Evolutionary conservation across 2,329 filamentous ascomycete genomes (phyloP).

Genomic region (Verticillium dahliae): DNA sequence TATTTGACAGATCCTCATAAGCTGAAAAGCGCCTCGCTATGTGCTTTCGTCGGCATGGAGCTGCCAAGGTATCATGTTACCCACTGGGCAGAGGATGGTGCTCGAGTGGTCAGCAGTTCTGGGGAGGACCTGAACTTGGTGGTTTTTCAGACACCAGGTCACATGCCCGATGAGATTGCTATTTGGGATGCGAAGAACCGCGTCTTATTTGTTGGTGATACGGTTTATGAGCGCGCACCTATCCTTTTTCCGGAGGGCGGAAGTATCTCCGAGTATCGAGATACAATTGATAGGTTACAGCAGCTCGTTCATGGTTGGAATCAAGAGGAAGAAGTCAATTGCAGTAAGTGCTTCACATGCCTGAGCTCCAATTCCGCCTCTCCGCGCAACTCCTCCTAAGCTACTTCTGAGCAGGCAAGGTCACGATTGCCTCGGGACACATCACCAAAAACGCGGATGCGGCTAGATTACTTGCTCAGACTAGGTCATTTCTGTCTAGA

Average conservation of each 20-base stretch:
- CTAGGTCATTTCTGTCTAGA: background rate
- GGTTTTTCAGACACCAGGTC: conserved; percentile 38
- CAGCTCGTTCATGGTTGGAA: conserved; percentile 10
- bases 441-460: background rate
- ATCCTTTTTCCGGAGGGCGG: conserved; percentile 14
- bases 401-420: background rate
- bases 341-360: background rate
- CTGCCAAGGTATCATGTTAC: conserved; percentile 32
- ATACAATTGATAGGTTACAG: conserved; percentile 8
- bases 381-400: background rate
- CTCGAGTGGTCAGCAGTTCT: conserved; percentile 14
- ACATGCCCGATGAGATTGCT: conserved; percentile 37
- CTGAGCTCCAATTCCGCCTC: background rate
- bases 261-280: conserved; percentile 9
- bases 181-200: conserved; percentile 36
- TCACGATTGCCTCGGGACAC: background rate
- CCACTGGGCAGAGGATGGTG: conserved; percentile 31
- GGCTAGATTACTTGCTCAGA: background rate
- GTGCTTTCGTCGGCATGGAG: conserved; percentile 24
- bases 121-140: conserved; percentile 26
- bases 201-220: conserved; percentile 37
- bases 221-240: conserved; percentile 29
- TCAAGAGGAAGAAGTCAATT: background rate
- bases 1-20: conserved; percentile 28
- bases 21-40: conserved; percentile 31